These are phyloP conservation scores for Entomortierella beljakovae DNA, from an alignment of 192 early-diverging fungal species.

Conservation along the genomic window DNA sequence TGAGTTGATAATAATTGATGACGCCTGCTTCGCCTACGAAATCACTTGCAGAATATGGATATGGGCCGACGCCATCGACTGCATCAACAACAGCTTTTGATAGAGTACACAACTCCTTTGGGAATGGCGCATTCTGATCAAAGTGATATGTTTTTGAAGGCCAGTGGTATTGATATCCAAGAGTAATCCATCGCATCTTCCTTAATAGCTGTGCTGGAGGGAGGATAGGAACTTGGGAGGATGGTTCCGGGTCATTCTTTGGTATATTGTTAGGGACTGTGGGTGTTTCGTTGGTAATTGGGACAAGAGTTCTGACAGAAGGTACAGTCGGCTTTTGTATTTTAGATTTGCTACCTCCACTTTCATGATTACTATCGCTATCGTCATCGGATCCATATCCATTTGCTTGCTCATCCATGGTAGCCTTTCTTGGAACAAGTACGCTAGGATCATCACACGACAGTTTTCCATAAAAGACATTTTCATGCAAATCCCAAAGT, in stretches of 20 bases:
- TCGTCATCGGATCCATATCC: conserved; percentile 50
- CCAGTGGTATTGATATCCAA: conserved; percentile 88
- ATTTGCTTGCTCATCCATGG: conserved; percentile 5
- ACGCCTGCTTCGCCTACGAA: conserved; percentile 92
- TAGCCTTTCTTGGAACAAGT: conserved; percentile 48
- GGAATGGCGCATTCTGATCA: conserved; percentile 75
- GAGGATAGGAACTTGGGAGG: conserved; percentile 46
- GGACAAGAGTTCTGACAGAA: conserved; percentile 35
- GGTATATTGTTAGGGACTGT: conserved; percentile 25
- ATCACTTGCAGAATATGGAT: conserved; percentile 65
- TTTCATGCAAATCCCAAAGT: conserved; percentile 68
- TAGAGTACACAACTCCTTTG: conserved; percentile 70
- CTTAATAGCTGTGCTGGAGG: conserved; percentile 58
- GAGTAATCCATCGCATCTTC: conserved; percentile 77
- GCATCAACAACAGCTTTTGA: conserved; percentile 74
- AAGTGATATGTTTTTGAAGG: conserved; percentile 83
- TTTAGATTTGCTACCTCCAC: conserved; percentile 19
- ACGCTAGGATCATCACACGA: conserved; percentile 25
- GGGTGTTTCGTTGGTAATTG: conserved; percentile 27
- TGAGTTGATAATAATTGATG: conserved; percentile 90
- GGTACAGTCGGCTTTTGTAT: conserved; percentile 27
- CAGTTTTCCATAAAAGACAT: conserved; percentile 25
- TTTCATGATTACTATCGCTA: conserved; percentile 30
- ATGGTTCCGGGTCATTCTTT: conserved; percentile 53
- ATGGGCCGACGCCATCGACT: conserved; percentile 62